Evolutionary conservation across 1,284 basidiomycete genomes (phyloP).

Genomic region (Gymnopus androsaceus): DNA sequence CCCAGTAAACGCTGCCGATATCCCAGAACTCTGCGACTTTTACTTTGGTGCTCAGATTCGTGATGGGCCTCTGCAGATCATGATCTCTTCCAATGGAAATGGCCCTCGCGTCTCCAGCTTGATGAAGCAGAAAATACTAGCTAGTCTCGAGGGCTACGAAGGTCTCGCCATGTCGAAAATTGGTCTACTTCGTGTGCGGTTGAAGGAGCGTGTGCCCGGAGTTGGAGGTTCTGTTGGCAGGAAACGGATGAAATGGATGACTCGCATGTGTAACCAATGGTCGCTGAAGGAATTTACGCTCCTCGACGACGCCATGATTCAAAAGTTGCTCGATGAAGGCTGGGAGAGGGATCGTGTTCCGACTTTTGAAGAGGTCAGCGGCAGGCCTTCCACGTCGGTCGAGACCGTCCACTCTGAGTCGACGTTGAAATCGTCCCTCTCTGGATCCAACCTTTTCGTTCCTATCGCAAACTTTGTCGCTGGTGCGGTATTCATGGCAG

Average conservation of each 20-base stretch:
- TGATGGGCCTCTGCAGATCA: constrained; percentile 88
- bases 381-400: constrained; percentile 12
- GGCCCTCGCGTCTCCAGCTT: constrained; percentile 91
- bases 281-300: constrained; percentile 72
- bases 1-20: constrained; percentile 95
- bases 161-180: constrained; percentile 84
- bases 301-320: constrained; percentile 65
- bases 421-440: background rate
- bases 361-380: constrained; percentile 46
- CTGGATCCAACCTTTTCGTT: background rate
- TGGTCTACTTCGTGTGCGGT: constrained; percentile 66
- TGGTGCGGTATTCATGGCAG: constrained; percentile 7
- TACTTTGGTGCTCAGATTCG: constrained; percentile 97
- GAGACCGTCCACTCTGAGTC: background rate
- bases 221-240: constrained; percentile 75
- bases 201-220: constrained; percentile 76
- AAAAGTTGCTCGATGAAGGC: constrained; percentile 62
- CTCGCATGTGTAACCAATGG: constrained; percentile 86
- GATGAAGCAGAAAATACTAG: constrained; percentile 74
- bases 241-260: constrained; percentile 95
- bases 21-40: constrained; percentile 94
- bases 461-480: constrained; percentile 4
- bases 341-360: constrained; percentile 68
- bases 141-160: constrained; percentile 68
- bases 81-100: constrained; percentile 95